Conservation (phyloP, 2,329 filamentous ascomycete species). For the Hortaea sp. region DNA sequence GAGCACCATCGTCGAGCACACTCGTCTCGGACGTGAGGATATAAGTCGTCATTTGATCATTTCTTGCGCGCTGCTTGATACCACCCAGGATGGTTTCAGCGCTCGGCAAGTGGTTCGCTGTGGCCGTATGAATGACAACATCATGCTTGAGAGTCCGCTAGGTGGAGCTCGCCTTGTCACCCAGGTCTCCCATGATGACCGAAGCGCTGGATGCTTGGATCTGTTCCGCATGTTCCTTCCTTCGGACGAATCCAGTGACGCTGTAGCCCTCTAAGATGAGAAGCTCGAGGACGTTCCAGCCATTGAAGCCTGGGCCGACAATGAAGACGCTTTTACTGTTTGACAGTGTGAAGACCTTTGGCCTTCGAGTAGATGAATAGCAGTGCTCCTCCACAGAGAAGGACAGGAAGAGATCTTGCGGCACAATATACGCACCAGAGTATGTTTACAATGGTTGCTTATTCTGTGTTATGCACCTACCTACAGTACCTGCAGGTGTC, state of each 20-base stretch:
- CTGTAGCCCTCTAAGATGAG: constrained; percentile 28
- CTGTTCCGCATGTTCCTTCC: constrained; percentile 28
- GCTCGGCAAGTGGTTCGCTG: constrained; percentile 38
- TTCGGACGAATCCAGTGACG: constrained; percentile 34
- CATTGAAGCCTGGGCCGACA: constrained; percentile 40
- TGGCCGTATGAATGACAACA: constrained; percentile 40
- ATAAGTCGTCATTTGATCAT: constrained; percentile 33
- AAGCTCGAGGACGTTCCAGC: constrained; percentile 37
- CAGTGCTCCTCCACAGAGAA: too few species aligned
- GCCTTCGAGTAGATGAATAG: too few species aligned
- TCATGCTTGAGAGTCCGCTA: constrained; percentile 30
- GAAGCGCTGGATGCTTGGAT: constrained; percentile 29
- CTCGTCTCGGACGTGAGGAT: constrained; percentile 41
- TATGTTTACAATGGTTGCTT: too few species aligned
- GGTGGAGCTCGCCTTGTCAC: constrained; percentile 32
- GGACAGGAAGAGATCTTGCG: too few species aligned
- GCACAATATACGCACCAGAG: too few species aligned
- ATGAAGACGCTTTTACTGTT: constrained; percentile 30
- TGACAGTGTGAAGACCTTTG: constrained; percentile 5
- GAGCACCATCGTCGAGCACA: constrained; percentile 30
- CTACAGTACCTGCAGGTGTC: too few species aligned
- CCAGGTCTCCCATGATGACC: constrained; percentile 31
- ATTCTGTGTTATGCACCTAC: too few species aligned
- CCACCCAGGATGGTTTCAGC: constrained; percentile 37
- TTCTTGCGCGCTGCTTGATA: constrained; percentile 28